Evolutionary conservation across 345 rosid species (phyloP).

Genomic region (Punica granatum): DNA sequence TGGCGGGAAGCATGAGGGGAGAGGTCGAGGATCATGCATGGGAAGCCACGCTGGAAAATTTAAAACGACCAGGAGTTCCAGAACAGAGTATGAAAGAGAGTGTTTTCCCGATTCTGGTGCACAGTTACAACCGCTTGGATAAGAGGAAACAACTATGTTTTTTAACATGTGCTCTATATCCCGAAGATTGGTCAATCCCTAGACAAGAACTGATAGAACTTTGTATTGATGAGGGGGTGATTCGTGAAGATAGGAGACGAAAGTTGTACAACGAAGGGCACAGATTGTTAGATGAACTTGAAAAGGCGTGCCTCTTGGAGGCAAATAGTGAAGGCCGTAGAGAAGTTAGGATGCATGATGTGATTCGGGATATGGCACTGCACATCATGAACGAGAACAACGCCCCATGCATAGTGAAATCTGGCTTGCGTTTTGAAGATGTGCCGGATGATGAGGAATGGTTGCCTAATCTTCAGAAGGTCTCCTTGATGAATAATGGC

Average conservation of each 20-base stretch:
- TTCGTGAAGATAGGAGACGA: not conserved
- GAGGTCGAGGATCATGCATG: constrained; percentile 3
- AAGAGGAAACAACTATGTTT: constrained; percentile 17
- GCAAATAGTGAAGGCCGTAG: too few species aligned
- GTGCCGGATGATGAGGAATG: too few species aligned
- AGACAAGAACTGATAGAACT: constrained; percentile 9
- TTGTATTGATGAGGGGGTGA: constrained; percentile 17
- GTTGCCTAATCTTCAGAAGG: too few species aligned
- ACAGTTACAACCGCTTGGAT: constrained; percentile 14
- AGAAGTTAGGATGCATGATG: too few species aligned
- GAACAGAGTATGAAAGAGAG: not conserved
- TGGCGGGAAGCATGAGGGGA: constrained; percentile 14
- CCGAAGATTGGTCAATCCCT: not conserved
- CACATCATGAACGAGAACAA: too few species aligned
- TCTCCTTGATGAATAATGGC: too few species aligned
- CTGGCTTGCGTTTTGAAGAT: too few species aligned
- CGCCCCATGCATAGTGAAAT: too few species aligned
- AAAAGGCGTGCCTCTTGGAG: too few species aligned
- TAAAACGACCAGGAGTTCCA: not conserved
- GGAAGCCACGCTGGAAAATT: constrained; percentile 6
- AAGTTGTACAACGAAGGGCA: constrained; percentile 7
- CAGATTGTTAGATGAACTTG: too few species aligned
- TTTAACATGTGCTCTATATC: constrained; percentile 20
- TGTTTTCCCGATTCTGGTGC: constrained; percentile 4
- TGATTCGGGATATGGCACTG: too few species aligned